Conservation (phyloP, 148 eudicot species). For the Drosera capensis region DNA sequence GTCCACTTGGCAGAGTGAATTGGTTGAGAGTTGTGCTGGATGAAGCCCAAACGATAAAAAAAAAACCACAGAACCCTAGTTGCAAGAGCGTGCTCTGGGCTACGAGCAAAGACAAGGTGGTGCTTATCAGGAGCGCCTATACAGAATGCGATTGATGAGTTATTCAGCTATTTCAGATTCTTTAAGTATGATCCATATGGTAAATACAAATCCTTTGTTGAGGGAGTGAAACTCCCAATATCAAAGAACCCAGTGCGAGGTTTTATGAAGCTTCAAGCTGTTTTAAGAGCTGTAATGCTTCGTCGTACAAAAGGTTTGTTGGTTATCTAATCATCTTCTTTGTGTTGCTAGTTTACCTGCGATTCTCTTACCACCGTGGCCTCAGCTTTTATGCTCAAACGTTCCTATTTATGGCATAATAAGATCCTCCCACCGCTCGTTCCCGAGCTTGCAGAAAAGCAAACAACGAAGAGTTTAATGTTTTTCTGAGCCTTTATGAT, state of each 20-base stretch:
- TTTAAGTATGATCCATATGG: constrained; percentile 76
- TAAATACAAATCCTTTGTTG: constrained; percentile 44
- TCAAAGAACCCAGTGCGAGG: constrained; percentile 68
- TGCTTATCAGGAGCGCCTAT: constrained; percentile 98
- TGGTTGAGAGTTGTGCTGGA: constrained; percentile 95
- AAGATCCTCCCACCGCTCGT: too few relatives aligned
- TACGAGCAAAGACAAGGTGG: constrained; percentile 92
- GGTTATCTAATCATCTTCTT: not conserved
- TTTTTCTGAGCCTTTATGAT: too few relatives aligned
- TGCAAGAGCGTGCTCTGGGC: constrained; percentile 94
- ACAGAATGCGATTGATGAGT: constrained; percentile 86
- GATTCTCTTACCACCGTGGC: not conserved
- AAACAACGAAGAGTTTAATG: too few relatives aligned
- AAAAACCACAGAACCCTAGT: constrained; percentile 86
- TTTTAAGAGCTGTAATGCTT: constrained; percentile 70
- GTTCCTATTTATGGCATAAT: too few relatives aligned
- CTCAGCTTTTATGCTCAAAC: not conserved
- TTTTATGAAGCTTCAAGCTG: constrained; percentile 86
- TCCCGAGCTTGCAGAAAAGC: too few relatives aligned
- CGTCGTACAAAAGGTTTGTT: constrained; percentile 91
- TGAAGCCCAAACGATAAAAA: constrained; percentile 97
- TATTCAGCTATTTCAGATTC: constrained; percentile 90
- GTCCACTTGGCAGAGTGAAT: constrained; percentile 71
- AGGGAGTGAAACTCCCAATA: constrained; percentile 50
- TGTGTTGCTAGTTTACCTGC: not conserved